These are phyloP conservation scores for Eucalyptus microcorys DNA, from an alignment of 345 rosid genomes.

Conservation along the genomic window DNA sequence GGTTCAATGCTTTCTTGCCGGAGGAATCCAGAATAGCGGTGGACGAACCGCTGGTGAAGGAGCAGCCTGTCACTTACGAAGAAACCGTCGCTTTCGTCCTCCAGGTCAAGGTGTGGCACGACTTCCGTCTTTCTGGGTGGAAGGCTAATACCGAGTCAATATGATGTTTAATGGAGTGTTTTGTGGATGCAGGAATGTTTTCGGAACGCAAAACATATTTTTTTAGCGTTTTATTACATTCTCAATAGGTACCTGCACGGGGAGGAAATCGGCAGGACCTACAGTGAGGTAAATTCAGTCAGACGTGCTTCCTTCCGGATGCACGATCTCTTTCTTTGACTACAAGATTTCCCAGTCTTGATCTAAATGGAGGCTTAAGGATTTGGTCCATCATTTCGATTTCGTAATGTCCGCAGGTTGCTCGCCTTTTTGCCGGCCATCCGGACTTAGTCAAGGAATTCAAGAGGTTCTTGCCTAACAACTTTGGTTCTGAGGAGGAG, in stretches of 20 bases:
- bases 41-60: constrained; percentile 49
- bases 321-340: background rate
- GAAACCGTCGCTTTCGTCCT: constrained; percentile 24
- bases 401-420: background rate
- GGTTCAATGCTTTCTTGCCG: constrained; percentile 86
- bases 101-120: constrained; percentile 1
- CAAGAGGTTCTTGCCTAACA: background rate
- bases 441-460: background rate
- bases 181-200: constrained; percentile 9
- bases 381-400: background rate
- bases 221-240: constrained; percentile 13
- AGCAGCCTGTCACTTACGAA: constrained; percentile 67
- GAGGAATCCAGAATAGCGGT: constrained; percentile 66
- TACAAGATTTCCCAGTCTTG: background rate
- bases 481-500: background rate
- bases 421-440: background rate
- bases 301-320: background rate
- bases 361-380: background rate
- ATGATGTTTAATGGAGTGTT: background rate
- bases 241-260: constrained; percentile 12
- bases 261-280: background rate
- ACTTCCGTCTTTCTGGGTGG: background rate
- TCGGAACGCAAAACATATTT: constrained; percentile 16
- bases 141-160: background rate
- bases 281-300: background rate